phyloP scores from a whole-genome alignment of 768 basidiomycete species.

The Trametes coccinea region DNA sequence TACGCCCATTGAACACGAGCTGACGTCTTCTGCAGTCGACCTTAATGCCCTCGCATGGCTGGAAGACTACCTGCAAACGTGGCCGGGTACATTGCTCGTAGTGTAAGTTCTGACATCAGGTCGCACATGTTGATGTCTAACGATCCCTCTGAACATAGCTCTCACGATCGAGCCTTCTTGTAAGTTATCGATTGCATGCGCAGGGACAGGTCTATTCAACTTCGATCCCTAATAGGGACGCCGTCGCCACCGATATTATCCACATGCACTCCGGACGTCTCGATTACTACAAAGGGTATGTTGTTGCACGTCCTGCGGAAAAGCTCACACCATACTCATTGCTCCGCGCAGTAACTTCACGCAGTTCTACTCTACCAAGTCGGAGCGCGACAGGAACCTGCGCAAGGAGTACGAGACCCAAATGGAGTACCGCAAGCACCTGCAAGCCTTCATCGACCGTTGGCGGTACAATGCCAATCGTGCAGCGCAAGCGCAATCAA shows the following conservation, averaged over 20 bases:
- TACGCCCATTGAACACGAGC: background rate
- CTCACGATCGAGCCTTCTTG: conserved; percentile 97
- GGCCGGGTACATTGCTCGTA: conserved; percentile 88
- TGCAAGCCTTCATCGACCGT: conserved; percentile 97
- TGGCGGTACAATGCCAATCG: conserved; percentile 99
- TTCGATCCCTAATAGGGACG: conserved; percentile 54
- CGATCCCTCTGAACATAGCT: conserved; percentile 44
- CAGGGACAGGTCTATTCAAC: background rate
- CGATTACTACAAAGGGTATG: conserved; percentile 95
- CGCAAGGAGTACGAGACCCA: conserved; percentile 96
- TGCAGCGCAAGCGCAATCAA: conserved; percentile 51
- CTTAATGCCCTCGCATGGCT: conserved; percentile 96
- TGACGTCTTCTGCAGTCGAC: conserved; percentile 55
- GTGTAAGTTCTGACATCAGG: conserved; percentile 55
- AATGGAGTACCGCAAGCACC: conserved; percentile 90
- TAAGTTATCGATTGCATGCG: conserved; percentile 34
- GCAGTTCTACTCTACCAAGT: conserved; percentile 98
- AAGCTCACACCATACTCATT: background rate
- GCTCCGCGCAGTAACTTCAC: conserved; percentile 74
- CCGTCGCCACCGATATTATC: conserved; percentile 97
- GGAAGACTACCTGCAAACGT: conserved; percentile 95
- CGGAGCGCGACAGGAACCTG: conserved; percentile 88
- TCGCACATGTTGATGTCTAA: background rate
- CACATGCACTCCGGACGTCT: conserved; percentile 91
- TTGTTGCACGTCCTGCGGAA: background rate